A percentile compares a stretch with the other conserved stretches of the same genome.
Evolutionary conservation across 2,329 filamentous ascomycete genomes (phyloP).

Genomic region (Paramyrothecium roridum): DNA sequence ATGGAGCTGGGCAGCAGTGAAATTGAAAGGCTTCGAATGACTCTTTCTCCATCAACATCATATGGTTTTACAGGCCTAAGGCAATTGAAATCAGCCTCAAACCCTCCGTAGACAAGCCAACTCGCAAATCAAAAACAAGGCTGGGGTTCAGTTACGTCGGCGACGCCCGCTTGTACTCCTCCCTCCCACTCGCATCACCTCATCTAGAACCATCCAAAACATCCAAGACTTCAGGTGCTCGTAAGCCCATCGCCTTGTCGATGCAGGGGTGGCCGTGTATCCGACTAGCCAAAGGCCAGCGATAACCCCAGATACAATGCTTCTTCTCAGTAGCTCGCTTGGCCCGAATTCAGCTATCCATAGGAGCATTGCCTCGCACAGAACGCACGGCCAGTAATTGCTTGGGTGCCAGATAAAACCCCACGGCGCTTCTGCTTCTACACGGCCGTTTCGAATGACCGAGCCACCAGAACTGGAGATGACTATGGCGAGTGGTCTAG

Average conservation of each 20-base stretch:
- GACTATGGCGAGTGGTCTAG: background rate
- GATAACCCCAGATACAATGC: background rate
- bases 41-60: no score
- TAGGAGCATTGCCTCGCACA: background rate
- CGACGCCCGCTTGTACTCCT: background rate
- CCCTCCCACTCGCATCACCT: background rate
- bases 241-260: constrained; percentile 1
- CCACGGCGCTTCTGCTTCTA: background rate
- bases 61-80: no score
- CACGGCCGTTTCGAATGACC: background rate
- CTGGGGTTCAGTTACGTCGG: background rate
- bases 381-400: background rate
- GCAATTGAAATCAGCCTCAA: no score
- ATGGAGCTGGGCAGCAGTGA: no score
- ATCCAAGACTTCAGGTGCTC: background rate
- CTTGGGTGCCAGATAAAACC: background rate
- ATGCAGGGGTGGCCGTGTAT: background rate
- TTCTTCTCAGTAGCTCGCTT: background rate
- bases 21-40: no score
- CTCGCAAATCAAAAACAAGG: no score
- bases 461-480: background rate
- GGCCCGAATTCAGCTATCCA: background rate
- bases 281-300: background rate
- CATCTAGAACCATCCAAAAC: background rate
- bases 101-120: no score